A percentile compares a stretch with the other conserved stretches of the same genome.
phyloP scores from a whole-genome alignment of 139 green algal genomes.

The Picochlorum sp. region DNA sequence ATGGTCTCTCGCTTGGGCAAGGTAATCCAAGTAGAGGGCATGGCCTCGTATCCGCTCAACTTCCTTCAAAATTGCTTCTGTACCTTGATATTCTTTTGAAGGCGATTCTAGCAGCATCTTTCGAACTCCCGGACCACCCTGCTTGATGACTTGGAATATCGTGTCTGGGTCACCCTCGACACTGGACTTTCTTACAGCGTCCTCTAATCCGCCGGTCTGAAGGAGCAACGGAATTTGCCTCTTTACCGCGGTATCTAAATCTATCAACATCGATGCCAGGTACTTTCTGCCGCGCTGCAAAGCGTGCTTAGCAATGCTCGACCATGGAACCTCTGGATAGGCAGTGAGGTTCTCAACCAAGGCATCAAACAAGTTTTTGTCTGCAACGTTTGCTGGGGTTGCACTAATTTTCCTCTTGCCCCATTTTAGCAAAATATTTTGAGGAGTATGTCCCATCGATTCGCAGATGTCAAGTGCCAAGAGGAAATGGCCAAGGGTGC shows the following conservation, averaged over 20 bases:
- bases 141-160: constrained; percentile 15
- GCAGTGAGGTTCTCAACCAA: constrained; percentile 54
- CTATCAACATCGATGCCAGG: constrained; percentile 58
- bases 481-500: constrained; percentile 47
- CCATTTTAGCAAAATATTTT: constrained; percentile 57
- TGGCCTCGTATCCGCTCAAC: too few species aligned
- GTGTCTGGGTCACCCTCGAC: constrained; percentile 24
- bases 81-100: too few species aligned
- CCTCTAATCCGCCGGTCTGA: constrained; percentile 34
- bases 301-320: constrained; percentile 41
- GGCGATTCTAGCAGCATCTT: too few species aligned
- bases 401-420: constrained; percentile 69
- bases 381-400: constrained; percentile 19
- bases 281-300: constrained; percentile 24
- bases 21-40: too few species aligned
- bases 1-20: too few species aligned
- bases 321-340: constrained; percentile 43
- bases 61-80: too few species aligned
- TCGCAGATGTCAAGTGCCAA: constrained; percentile 50
- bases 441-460: constrained; percentile 29
- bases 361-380: constrained; percentile 49
- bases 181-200: constrained; percentile 17
- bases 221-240: constrained; percentile 62
- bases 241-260: constrained; percentile 43
- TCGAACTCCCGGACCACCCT: too few species aligned